Base-by-base conservation (phyloP, 2,329 filamentous ascomycete species). In the Fusarium dimerum region DNA sequence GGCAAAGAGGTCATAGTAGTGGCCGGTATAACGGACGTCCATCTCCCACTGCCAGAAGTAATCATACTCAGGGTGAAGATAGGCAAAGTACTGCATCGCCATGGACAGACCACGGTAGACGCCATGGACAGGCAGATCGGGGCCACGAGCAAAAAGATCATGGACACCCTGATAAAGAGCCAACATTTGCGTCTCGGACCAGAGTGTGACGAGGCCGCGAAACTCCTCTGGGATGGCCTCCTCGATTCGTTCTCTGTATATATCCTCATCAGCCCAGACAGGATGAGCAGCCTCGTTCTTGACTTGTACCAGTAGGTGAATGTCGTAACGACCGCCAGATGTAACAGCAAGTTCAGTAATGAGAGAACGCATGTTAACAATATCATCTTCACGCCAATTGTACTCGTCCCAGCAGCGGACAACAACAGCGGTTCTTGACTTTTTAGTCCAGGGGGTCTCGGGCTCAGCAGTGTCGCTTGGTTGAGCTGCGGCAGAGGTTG, bases 1-100 rank as follows among this genome's bases (percentile, higher is more conserved):
- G 60, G 84, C 81, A 65, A 93, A 82, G 17, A 90, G 72, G 55
- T 90, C 84, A 60, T 88, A 92, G 75, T 89, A 93, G 72, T 96
- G 91, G 36, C 92, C 91, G 0, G 89, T 94, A 70, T 95, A 96
- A 30, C 91, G 86, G 42, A 92, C 85, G 65, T 96, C 92, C 87
- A 96, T 93, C 71, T 96, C 92, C 90, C 92, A 95, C 61, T 96
- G 90, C 92, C 92, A 96, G 71, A 92, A 91, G 73, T 86, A 90
- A 44, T 95, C 90, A 66, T 92, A 96, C 69, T 96, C 92, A 1
- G 90, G 89, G 71, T 96, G 92, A 64, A 85, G 82, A 66, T 92
- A 86, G 6, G 92, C 90, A 69, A 97, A 97, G 71, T 93, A 89
- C 67, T 97, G 92, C 76, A 97, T 86, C 0, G 92, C 91, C 90